Percentiles rank a stretch among this genome's conserved stretches.
phyloP scores from a whole-genome alignment of 73 alveolate genomes.

The Symbiodinium pilosum region DNA sequence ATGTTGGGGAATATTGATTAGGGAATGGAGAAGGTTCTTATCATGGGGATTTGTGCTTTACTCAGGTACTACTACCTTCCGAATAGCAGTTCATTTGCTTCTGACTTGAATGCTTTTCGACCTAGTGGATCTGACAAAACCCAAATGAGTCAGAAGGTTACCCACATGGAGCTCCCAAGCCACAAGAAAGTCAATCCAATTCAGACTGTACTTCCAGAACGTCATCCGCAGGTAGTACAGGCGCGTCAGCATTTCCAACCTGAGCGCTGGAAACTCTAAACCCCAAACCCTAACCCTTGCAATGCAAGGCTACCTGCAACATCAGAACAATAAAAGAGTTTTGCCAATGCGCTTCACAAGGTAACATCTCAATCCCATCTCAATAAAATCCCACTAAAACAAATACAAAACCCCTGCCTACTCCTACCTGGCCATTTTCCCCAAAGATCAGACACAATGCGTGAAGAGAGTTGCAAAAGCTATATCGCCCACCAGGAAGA shows the following conservation, averaged over 20 bases:
- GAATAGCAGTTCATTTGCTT: neutral
- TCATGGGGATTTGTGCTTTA: too few species aligned
- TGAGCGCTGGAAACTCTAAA: neutral
- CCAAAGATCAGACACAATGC: neutral
- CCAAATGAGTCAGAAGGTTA: neutral
- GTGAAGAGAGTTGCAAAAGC: conserved; percentile 26
- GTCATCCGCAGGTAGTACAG: conserved; percentile 36
- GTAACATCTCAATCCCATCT: too few species aligned
- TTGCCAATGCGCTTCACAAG: too few species aligned
- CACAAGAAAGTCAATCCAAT: conserved; percentile 72
- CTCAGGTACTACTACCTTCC: neutral
- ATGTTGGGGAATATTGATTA: too few species aligned
- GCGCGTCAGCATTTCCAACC: conserved; percentile 79
- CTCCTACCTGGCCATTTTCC: neutral
- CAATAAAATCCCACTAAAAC: too few species aligned
- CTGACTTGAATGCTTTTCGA: neutral
- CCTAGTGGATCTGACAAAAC: neutral
- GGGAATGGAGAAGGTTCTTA: too few species aligned
- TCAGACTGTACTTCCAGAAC: conserved; percentile 15
- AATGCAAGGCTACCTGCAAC: neutral
- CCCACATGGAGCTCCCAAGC: neutral
- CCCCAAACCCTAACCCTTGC: neutral
- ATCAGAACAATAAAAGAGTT: neutral
- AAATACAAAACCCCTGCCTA: too few species aligned
- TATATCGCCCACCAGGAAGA: conserved; percentile 40